These are phyloP conservation scores for Mortierella sp. DNA, from an alignment of 371 early-diverging fungal genomes.

Conservation along the genomic window DNA sequence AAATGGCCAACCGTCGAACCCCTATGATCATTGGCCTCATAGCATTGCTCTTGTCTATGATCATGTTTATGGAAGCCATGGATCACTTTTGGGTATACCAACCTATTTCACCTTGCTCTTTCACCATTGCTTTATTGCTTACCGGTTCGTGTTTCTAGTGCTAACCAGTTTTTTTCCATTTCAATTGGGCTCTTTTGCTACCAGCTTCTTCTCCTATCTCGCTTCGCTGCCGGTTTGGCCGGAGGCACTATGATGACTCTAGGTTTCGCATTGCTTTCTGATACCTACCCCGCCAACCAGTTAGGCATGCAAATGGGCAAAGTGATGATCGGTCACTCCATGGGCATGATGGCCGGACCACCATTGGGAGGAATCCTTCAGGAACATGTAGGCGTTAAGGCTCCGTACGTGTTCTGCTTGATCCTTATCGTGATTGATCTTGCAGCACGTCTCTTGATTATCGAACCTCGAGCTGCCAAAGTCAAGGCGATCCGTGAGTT, in stretches of 20 bases:
- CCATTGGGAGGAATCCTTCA: slow-evolving; percentile 57
- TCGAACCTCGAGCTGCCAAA: slow-evolving; percentile 58
- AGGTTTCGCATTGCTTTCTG: slow-evolving; percentile 68
- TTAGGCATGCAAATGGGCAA: slow-evolving; percentile 72
- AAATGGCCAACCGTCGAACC: slow-evolving; percentile 32
- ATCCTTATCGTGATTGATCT: slow-evolving; percentile 72
- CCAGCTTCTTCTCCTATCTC: slow-evolving; percentile 60
- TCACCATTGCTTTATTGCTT: not conserved
- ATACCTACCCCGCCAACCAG: slow-evolving; percentile 65
- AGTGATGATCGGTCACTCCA: slow-evolving; percentile 48
- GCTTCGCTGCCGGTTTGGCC: slow-evolving; percentile 70
- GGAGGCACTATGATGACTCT: slow-evolving; percentile 71
- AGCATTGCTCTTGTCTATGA: slow-evolving; percentile 63
- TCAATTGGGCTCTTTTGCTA: no score
- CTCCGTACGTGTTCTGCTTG: slow-evolving; percentile 79
- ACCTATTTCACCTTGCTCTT: not conserved
- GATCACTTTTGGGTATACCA: slow-evolving; percentile 56
- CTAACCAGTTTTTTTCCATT: no score
- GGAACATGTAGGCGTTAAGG: slow-evolving; percentile 69
- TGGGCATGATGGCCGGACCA: slow-evolving; percentile 48
- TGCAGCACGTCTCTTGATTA: slow-evolving; percentile 60
- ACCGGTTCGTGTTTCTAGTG: not conserved
- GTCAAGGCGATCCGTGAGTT: slow-evolving; percentile 28
- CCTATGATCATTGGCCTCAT: slow-evolving; percentile 71
- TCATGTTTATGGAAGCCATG: slow-evolving; percentile 67